A percentile compares a stretch with the other conserved stretches of the same genome.
Evolutionary conservation across 345 rosid species (phyloP).

Genomic region (Lumnitzera littorea): DNA sequence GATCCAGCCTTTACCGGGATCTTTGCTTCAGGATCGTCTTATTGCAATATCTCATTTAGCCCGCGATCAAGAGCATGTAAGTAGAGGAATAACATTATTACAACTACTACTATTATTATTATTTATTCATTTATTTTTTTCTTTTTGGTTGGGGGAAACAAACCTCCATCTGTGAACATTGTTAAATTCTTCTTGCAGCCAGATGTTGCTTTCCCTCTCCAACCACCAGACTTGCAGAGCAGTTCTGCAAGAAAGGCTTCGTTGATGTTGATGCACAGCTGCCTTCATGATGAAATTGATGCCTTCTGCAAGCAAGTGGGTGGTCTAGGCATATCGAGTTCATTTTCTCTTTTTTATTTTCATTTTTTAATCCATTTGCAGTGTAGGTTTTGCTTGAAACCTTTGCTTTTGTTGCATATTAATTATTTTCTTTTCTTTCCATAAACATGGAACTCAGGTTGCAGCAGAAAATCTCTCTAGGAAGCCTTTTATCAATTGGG

Average conservation of each 20-base stretch:
- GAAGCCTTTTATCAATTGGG: constrained; percentile 92
- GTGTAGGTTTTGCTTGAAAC: no score
- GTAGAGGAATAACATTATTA: constrained; percentile 11
- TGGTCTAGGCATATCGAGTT: background rate
- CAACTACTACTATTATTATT: no score
- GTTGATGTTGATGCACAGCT: constrained; percentile 57
- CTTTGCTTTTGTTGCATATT: background rate
- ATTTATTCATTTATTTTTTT: background rate
- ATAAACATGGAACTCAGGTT: constrained; percentile 36
- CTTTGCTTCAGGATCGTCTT: constrained; percentile 73
- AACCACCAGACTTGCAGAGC: constrained; percentile 59
- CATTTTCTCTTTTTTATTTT: constrained; percentile 2
- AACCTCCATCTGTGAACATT: background rate
- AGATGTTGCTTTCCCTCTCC: constrained; percentile 79
- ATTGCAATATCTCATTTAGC: constrained; percentile 86
- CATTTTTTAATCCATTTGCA: background rate
- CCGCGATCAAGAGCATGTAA: constrained; percentile 93
- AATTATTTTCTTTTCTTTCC: background rate
- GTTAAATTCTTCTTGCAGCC: constrained; percentile 45
- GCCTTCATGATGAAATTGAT: constrained; percentile 80
- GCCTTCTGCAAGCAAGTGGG: constrained; percentile 80
- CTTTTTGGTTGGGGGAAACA: background rate
- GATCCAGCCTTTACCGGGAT: constrained; percentile 84
- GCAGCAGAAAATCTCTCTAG: constrained; percentile 70
- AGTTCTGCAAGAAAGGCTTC: constrained; percentile 48